A percentile compares a stretch with the other conserved stretches of the same genome.
phyloP scores from a whole-genome alignment of 164 flowering plant species.

The Magnolia sinica region DNA sequence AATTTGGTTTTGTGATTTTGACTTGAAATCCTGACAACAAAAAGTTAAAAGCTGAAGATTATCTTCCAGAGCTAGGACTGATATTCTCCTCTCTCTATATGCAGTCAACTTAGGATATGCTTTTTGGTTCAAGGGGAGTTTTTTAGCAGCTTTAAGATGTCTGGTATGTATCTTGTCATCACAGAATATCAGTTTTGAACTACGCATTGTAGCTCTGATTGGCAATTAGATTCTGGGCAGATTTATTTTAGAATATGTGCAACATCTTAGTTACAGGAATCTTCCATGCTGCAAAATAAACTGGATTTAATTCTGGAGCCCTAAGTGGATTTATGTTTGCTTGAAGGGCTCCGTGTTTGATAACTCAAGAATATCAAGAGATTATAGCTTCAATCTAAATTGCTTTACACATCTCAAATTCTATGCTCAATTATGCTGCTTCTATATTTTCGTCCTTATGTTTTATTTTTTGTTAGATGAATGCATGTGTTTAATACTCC shows the following conservation, averaged over 20 bases:
- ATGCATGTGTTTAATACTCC: background rate
- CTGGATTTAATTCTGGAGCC: no score
- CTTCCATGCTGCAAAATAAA: background rate
- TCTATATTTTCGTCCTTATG: background rate
- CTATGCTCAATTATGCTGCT: background rate
- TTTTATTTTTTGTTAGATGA: background rate
- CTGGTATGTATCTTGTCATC: constrained; percentile 48
- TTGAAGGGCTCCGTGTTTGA: no score
- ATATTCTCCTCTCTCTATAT: constrained; percentile 20
- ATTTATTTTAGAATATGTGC: background rate
- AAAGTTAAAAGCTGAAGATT: background rate
- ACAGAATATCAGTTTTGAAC: background rate
- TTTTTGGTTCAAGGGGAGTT: constrained; percentile 61
- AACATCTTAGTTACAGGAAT: background rate
- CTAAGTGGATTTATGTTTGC: no score
- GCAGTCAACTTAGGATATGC: constrained; percentile 90
- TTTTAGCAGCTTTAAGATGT: constrained; percentile 53
- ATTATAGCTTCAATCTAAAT: background rate
- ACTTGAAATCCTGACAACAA: background rate
- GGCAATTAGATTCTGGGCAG: background rate
- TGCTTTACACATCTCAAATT: background rate
- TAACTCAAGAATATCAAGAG: no score
- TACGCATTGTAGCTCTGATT: background rate
- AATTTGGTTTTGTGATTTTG: background rate
- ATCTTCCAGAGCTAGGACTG: background rate